These are phyloP conservation scores for Lanmaoa pseudosensibilis DNA, from an alignment of 768 basidiomycete species.

Conservation along the genomic window DNA sequence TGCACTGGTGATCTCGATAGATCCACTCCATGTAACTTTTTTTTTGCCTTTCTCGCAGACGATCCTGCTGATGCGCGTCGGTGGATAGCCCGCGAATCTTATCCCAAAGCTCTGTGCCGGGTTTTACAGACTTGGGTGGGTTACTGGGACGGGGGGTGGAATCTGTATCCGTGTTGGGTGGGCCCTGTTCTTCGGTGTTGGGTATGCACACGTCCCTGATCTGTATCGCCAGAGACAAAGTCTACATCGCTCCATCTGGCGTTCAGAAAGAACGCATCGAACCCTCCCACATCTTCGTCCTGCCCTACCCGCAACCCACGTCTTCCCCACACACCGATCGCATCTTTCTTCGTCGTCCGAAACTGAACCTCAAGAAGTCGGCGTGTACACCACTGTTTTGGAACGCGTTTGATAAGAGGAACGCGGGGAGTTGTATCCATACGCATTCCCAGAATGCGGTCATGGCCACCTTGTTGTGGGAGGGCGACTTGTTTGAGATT, in stretches of 20 bases:
- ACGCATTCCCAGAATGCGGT: constrained; percentile 91
- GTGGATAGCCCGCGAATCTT: constrained; percentile 78
- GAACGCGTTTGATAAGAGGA: constrained; percentile 81
- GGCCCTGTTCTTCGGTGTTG: constrained; percentile 13
- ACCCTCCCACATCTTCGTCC: constrained; percentile 82
- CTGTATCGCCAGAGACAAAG: constrained; percentile 50
- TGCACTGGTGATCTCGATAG: constrained; percentile 54
- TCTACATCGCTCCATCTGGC: constrained; percentile 85
- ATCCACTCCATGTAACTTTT: constrained; percentile 57
- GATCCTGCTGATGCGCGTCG: neutral
- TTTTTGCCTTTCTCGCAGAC: neutral
- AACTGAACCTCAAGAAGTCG: constrained; percentile 72
- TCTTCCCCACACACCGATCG: constrained; percentile 67
- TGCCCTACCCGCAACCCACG: constrained; percentile 67
- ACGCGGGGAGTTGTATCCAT: constrained; percentile 86
- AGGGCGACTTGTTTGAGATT: constrained; percentile 68
- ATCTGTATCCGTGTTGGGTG: constrained; percentile 74
- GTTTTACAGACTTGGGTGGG: constrained; percentile 90
- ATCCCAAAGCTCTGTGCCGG: constrained; percentile 82
- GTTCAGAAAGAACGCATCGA: constrained; percentile 90
- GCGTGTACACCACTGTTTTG: constrained; percentile 91
- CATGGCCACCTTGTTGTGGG: constrained; percentile 81
- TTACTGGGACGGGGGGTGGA: constrained; percentile 85
- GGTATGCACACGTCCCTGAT: neutral
- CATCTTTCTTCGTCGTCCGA: constrained; percentile 75